Conservation (phyloP, 2,329 filamentous ascomycete species). For the Fusarium vanettenii region DNA sequence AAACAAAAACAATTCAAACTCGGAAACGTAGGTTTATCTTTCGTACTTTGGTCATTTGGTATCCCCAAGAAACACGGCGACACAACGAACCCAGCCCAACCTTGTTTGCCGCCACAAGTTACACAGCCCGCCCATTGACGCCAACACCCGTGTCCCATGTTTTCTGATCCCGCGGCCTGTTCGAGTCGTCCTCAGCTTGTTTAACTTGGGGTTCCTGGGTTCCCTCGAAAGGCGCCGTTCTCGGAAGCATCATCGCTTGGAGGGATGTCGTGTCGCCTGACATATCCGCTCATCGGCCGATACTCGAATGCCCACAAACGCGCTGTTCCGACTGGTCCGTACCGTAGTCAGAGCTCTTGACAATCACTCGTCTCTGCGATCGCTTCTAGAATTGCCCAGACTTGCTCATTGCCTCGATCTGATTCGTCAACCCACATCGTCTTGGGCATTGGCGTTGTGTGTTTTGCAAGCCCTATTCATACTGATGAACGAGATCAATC, state of each 20-base stretch:
- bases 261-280: conserved; percentile 18
- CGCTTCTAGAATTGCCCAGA: not conserved
- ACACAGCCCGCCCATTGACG: conserved; percentile 15
- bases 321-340: not conserved
- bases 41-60: conserved; percentile 5
- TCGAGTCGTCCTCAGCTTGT: not conserved
- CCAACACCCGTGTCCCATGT: not conserved
- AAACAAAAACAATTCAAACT: conserved; percentile 62
- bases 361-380: not conserved
- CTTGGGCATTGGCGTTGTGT: not conserved
- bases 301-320: conserved; percentile 9
- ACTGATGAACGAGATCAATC: not conserved
- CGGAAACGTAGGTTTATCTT: conserved; percentile 61
- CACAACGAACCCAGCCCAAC: conserved; percentile 1
- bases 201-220: not conserved
- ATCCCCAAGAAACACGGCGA: not conserved
- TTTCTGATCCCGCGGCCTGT: not conserved
- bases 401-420: not conserved
- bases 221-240: not conserved
- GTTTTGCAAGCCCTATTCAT: not conserved
- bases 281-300: conserved; percentile 20
- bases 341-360: not conserved
- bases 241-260: conserved; percentile 13
- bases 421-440: not conserved
- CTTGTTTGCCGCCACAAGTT: conserved; percentile 19